These are phyloP conservation scores for Suhomyces kunorum DNA, from an alignment of 1,139 yeast genomes.

Conservation along the genomic window DNA sequence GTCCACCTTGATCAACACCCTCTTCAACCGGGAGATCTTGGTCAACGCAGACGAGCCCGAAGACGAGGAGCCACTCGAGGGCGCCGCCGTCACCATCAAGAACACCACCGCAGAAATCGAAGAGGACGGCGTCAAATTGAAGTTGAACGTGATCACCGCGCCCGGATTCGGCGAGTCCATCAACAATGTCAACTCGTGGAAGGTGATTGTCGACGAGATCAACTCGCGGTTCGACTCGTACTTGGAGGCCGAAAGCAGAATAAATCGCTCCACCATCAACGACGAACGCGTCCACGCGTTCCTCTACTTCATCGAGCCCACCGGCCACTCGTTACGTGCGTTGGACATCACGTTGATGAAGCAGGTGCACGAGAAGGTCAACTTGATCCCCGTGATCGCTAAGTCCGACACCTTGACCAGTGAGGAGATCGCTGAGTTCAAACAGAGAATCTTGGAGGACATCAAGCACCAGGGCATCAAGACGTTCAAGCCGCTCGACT, in stretches of 20 bases:
- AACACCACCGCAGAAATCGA: slow-evolving; percentile 74
- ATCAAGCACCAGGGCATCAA: slow-evolving; percentile 73
- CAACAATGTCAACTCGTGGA: slow-evolving; percentile 88
- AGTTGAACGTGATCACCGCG: slow-evolving; percentile 81
- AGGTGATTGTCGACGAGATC: slow-evolving; percentile 89
- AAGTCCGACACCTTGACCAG: slow-evolving; percentile 92
- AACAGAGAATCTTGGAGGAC: slow-evolving; percentile 74
- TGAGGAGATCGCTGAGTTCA: slow-evolving; percentile 77
- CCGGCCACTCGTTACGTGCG: slow-evolving; percentile 90
- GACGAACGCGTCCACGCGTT: slow-evolving; percentile 88
- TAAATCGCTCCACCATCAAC: slow-evolving; percentile 68
- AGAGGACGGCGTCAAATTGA: slow-evolving; percentile 90
- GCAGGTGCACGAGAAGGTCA: slow-evolving; percentile 86
- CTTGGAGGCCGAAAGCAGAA: slow-evolving; percentile 87
- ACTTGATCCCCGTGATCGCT: slow-evolving; percentile 91
- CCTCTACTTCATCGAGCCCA: slow-evolving; percentile 91
- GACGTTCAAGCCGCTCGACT: slow-evolving; percentile 75
- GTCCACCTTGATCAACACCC: slow-evolving; percentile 85
- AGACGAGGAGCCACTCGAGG: slow-evolving; percentile 19
- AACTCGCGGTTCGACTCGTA: slow-evolving; percentile 82
- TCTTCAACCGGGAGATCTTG: slow-evolving; percentile 79
- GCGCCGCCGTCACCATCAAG: slow-evolving; percentile 56
- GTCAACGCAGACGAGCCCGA: slow-evolving; percentile 20
- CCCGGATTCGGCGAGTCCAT: slow-evolving; percentile 95
- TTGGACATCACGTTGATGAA: slow-evolving; percentile 89